These are phyloP conservation scores for Venturia effusa DNA, from an alignment of 2,329 filamentous ascomycete species.

Conservation along the genomic window DNA sequence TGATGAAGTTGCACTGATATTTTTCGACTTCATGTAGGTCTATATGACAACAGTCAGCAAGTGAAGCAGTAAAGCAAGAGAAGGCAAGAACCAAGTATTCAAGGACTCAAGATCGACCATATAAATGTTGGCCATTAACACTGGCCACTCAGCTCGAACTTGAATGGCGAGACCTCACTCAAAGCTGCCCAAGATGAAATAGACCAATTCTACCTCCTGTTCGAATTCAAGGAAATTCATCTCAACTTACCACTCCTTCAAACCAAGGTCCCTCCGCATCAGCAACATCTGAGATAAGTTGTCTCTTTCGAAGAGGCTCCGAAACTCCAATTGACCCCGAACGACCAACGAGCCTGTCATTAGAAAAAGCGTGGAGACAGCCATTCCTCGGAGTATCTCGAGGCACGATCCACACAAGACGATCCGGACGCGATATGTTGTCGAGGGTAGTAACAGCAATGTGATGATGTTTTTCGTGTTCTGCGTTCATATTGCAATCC, in stretches of 20 bases:
- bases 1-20: background rate
- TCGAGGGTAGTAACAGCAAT: constrained; percentile 32
- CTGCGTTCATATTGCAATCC: constrained; percentile 27
- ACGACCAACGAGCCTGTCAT: constrained; percentile 28
- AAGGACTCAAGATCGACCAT: background rate
- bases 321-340: constrained; percentile 26
- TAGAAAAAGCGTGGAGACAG: constrained; percentile 36
- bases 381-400: constrained; percentile 27
- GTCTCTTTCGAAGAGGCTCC: constrained; percentile 5
- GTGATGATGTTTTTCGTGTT: constrained; percentile 31
- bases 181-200: background rate
- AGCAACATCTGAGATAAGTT: constrained; percentile 30
- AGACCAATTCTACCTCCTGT: constrained; percentile 30
- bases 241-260: constrained; percentile 41
- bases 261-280: constrained; percentile 53
- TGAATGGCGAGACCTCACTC: background rate
- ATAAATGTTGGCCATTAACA: too few species aligned
- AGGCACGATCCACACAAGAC: constrained; percentile 39
- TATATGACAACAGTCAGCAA: background rate
- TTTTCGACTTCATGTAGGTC: background rate
- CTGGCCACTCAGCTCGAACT: background rate
- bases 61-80: background rate
- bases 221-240: constrained; percentile 36
- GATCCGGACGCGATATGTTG: constrained; percentile 28
- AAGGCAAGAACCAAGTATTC: background rate